These are phyloP conservation scores for Pyrenochaeta sp. DNA, from an alignment of 2,329 filamentous ascomycete species.

Conservation along the genomic window DNA sequence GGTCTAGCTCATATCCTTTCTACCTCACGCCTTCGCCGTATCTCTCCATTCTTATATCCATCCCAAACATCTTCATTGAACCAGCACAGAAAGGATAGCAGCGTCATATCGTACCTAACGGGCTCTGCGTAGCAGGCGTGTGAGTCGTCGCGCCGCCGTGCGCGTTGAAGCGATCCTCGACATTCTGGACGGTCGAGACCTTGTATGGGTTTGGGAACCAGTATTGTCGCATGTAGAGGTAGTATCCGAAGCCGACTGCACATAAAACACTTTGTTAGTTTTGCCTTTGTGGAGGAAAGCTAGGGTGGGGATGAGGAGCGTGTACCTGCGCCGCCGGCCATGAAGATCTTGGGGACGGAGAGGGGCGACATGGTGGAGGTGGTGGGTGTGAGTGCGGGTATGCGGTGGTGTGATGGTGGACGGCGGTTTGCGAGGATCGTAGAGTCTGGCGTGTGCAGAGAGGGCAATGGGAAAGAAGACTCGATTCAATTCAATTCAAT, in stretches of 20 bases:
- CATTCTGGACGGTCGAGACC: constrained; percentile 43
- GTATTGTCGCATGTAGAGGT: constrained; percentile 46
- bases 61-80: too few relatives aligned
- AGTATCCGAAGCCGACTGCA: constrained; percentile 45
- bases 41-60: background rate
- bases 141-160: constrained; percentile 43
- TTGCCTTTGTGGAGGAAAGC: too few relatives aligned
- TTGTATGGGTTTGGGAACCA: constrained; percentile 50
- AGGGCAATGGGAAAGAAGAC: too few relatives aligned
- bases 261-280: too few relatives aligned
- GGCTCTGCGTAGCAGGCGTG: constrained; percentile 36
- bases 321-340: constrained; percentile 36
- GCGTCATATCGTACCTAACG: constrained; percentile 30
- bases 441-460: too few relatives aligned
- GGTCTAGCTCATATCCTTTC: too few relatives aligned
- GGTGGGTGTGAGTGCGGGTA: background rate
- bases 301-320: background rate
- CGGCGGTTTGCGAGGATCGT: background rate
- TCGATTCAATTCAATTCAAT: too few relatives aligned
- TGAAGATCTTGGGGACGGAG: constrained; percentile 47
- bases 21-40: constrained; percentile 1
- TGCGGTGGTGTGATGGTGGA: constrained; percentile 4
- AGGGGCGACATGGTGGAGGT: constrained; percentile 34
- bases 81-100: constrained; percentile 5
- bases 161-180: constrained; percentile 43